A percentile compares a stretch with the other conserved stretches of the same genome.
Evolutionary conservation across 2,329 filamentous ascomycete species (phyloP).

Genomic region (Ceratocystis variospora): DNA sequence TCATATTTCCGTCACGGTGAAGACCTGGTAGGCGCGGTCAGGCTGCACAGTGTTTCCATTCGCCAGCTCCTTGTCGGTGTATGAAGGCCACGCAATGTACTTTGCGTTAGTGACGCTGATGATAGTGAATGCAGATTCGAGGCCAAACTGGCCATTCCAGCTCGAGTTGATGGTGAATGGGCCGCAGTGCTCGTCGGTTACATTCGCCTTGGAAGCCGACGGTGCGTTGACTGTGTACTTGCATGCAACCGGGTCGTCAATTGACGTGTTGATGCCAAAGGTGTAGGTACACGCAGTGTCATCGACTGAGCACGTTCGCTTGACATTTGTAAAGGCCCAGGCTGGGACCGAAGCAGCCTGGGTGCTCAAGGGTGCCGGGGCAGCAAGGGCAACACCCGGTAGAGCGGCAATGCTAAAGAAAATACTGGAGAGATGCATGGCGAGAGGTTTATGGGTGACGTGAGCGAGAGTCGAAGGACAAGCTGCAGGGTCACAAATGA

Average conservation of each 20-base stretch:
- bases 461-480: neutral
- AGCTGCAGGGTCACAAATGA: neutral
- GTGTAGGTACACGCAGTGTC: conserved; percentile 33
- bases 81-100: conserved; percentile 39
- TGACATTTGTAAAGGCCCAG: conserved; percentile 32
- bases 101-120: conserved; percentile 36
- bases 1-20: neutral
- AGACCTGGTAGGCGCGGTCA: conserved; percentile 9
- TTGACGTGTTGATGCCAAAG: conserved; percentile 31
- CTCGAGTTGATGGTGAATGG: conserved; percentile 38
- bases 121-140: conserved; percentile 40
- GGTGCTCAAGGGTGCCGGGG: neutral
- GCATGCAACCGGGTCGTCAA: conserved; percentile 27
- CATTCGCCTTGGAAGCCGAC: conserved; percentile 27
- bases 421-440: neutral
- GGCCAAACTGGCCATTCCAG: conserved; percentile 43
- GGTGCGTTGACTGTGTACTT: conserved; percentile 28
- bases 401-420: neutral
- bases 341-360: conserved; percentile 24
- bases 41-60: conserved; percentile 8
- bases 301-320: conserved; percentile 29
- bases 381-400: neutral
- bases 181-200: conserved; percentile 30
- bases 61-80: conserved; percentile 38
- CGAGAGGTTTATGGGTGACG: neutral